Percentiles rank a stretch among this genome's conserved stretches.
phyloP scores from a whole-genome alignment of 1,284 basidiomycete species.

The Caloboletus inedulis region DNA sequence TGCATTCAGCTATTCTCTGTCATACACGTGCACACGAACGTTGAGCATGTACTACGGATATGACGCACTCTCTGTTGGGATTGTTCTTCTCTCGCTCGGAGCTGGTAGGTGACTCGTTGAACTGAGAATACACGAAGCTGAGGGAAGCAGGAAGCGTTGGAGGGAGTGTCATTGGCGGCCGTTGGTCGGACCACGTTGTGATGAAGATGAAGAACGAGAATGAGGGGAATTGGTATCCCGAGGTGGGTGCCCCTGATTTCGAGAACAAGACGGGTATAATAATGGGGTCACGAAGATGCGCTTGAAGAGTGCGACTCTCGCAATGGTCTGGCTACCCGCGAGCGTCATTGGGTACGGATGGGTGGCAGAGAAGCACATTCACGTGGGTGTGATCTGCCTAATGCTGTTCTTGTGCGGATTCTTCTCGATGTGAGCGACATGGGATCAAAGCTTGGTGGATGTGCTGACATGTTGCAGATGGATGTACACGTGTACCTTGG shows the following conservation, averaged over 20 bases:
- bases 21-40: slow-evolving; percentile 72
- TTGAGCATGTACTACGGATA: slow-evolving; percentile 64
- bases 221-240: slow-evolving; percentile 60
- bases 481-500: slow-evolving; percentile 68
- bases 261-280: background rate
- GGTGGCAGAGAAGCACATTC: slow-evolving; percentile 62
- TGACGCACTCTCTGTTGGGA: slow-evolving; percentile 67
- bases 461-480: slow-evolving; percentile 43
- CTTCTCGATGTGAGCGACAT: slow-evolving; percentile 56
- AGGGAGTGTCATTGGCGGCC: slow-evolving; percentile 74
- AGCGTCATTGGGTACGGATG: slow-evolving; percentile 73
- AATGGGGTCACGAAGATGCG: slow-evolving; percentile 57
- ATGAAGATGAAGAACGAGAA: slow-evolving; percentile 54
- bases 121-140: slow-evolving; percentile 5
- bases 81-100: slow-evolving; percentile 75
- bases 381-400: slow-evolving; percentile 61
- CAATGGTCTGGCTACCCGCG: slow-evolving; percentile 54
- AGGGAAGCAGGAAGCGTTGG: slow-evolving; percentile 51
- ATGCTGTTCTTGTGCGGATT: slow-evolving; percentile 68
- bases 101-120: slow-evolving; percentile 42
- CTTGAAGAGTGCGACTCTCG: slow-evolving; percentile 57
- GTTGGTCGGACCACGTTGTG: slow-evolving; percentile 71
- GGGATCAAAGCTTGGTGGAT: slow-evolving; percentile 9
- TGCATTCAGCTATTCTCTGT: slow-evolving; percentile 65
- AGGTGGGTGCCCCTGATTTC: slow-evolving; percentile 44